phyloP scores from a whole-genome alignment of 1,139 yeast genomes.

The Saccharomyces hybrid region DNA sequence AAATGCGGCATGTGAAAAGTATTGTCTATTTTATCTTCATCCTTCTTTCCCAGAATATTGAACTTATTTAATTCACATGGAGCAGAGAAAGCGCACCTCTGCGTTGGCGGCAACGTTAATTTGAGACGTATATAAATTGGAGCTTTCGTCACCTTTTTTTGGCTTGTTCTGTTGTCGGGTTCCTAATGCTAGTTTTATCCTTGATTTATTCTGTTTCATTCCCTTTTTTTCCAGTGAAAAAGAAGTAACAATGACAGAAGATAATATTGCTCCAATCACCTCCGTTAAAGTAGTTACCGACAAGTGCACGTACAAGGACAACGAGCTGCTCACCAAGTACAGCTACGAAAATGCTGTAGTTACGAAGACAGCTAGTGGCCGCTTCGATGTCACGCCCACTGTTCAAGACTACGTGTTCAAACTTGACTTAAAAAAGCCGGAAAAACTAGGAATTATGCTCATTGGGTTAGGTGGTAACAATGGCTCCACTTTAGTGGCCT shows the following conservation, averaged over 20 bases:
- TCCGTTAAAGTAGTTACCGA: slow-evolving; percentile 55
- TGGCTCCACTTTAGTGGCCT: slow-evolving; percentile 84
- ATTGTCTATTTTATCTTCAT: not conserved
- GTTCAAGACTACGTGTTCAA: slow-evolving; percentile 74
- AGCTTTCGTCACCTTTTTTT: not conserved
- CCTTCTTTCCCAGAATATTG: not conserved
- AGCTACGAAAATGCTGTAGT: slow-evolving; percentile 62
- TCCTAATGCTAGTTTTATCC: not conserved
- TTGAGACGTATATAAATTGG: not conserved
- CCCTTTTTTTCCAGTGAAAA: not conserved
- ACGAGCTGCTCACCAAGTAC: slow-evolving; percentile 59
- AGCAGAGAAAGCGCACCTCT: not conserved
- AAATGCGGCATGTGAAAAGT: not conserved
- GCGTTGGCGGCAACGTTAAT: not conserved
- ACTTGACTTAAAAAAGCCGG: slow-evolving; percentile 69
- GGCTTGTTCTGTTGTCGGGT: slow-evolving; percentile 1
- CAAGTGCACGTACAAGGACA: slow-evolving; percentile 49
- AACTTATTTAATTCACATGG: not conserved
- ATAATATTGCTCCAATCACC: slow-evolving; percentile 2
- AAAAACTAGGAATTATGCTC: slow-evolving; percentile 73
- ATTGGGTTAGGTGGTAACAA: slow-evolving; percentile 97
- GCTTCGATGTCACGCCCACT: slow-evolving; percentile 61
- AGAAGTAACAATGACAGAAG: slow-evolving; percentile 4
- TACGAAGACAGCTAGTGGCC: slow-evolving; percentile 3
- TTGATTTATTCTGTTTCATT: not conserved